A percentile compares a stretch with the other conserved stretches of the same genome.
Conservation (phyloP, 176 grass and related monocot species). For the Rhynchospora breviuscula region DNA sequence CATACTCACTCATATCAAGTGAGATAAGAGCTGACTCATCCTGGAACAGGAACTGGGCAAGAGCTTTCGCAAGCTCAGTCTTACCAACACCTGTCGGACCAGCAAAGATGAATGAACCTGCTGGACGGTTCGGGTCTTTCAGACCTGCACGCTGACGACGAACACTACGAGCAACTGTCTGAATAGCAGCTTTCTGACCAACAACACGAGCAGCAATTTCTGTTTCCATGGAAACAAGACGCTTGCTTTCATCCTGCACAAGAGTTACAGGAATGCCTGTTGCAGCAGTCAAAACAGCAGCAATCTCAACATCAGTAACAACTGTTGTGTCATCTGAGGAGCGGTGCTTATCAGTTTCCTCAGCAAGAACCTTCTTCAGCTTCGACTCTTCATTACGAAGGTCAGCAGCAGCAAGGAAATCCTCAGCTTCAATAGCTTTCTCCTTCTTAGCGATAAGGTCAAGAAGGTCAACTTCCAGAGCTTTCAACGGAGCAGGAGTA, state of each 20-base stretch:
- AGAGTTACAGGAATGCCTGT: conserved; percentile 49
- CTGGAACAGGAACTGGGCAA: conserved; percentile 28
- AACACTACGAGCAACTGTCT: conserved; percentile 25
- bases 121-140: conserved; percentile 14
- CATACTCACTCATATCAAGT: conserved; percentile 43
- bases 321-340: not conserved
- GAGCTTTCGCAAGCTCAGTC: conserved; percentile 46
- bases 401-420: conserved; percentile 8
- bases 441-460: not conserved
- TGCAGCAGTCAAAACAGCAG: conserved; percentile 3
- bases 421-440: not conserved
- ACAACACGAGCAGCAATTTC: conserved; percentile 28
- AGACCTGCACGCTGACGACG: conserved; percentile 31
- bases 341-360: too few species aligned
- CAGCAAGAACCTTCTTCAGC: too few species aligned
- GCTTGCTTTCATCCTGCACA: conserved; percentile 22
- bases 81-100: conserved; percentile 51
- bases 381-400: too few species aligned
- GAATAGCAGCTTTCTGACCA: conserved; percentile 34
- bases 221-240: conserved; percentile 14
- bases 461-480: not conserved
- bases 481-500: not conserved
- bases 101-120: conserved; percentile 29
- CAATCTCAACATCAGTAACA: not conserved
- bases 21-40: conserved; percentile 29